Evolutionary conservation across 176 grass and related monocot species (phyloP).

Genomic region (Triticum urartu): DNA sequence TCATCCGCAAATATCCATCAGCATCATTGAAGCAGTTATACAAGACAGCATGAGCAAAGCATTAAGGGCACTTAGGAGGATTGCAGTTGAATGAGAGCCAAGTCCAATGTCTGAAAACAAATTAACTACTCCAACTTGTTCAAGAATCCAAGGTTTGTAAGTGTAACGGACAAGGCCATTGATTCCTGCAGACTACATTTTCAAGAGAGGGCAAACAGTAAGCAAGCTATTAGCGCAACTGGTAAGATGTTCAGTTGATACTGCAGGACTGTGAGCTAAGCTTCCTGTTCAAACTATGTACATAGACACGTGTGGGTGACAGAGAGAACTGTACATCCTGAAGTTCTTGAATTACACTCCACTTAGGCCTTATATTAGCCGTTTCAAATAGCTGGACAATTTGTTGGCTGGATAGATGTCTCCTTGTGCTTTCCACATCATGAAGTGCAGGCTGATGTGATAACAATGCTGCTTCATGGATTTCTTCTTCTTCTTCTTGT

Average conservation of each 20-base stretch:
- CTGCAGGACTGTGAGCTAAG: conserved; percentile 2
- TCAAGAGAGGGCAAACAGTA: not conserved
- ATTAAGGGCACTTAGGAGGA: conserved; percentile 71
- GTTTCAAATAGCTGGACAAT: conserved; percentile 66
- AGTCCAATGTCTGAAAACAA: conserved; percentile 70
- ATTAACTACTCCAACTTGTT: conserved; percentile 64
- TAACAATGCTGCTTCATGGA: conserved; percentile 47
- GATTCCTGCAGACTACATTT: conserved; percentile 85
- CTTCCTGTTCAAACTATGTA: not conserved
- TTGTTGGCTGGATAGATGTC: conserved; percentile 46
- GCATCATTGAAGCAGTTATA: conserved; percentile 77
- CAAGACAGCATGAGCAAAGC: conserved; percentile 84
- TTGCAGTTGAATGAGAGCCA: conserved; percentile 59
- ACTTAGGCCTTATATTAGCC: conserved; percentile 51
- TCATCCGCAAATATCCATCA: conserved; percentile 84
- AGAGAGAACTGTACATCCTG: conserved; percentile 63
- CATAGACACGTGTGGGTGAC: not conserved
- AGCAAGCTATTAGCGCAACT: conserved; percentile 24
- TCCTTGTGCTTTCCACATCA: conserved; percentile 45
- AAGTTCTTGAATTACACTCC: conserved; percentile 59
- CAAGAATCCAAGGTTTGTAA: conserved; percentile 77
- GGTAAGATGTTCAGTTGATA: not conserved
- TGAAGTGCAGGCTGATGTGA: conserved; percentile 56
- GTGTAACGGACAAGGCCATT: conserved; percentile 73
- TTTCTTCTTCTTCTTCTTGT: conserved; percentile 48